Evolutionary conservation across 1,284 basidiomycete species (phyloP), one percentile per base, ranked within the genome.

Genomic region (Boletus semigastroideus): DNA sequence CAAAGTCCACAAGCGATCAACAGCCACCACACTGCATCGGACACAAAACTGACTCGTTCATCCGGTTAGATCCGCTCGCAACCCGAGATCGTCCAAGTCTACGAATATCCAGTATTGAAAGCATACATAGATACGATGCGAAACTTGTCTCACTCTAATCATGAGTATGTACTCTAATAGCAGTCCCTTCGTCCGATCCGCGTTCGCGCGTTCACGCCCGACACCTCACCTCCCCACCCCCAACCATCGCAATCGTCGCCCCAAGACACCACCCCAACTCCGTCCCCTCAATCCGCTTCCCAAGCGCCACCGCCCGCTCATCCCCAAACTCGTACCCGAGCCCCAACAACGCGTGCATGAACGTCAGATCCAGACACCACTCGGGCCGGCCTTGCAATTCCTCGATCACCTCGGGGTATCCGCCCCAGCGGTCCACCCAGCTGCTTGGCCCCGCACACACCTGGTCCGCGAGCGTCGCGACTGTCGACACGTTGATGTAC

Each of bases 221-320:
- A 66, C 80, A 82, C 59, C 60, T 80, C 51, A 87, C 62, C 60
- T 82, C 77, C 10, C 78, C 84, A 33, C 79, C 82, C 14, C 78
- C 79, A n/a, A 87, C 79, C 74, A 92, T 78, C 30, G 83, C 84
- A 61, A 94, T 80, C 50, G 86, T 86, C 13, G 93, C 94, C 17
- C 93, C 93, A 22, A 98, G 72, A 59, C 86, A 90, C 96, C 96
- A 99, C 9, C 97, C 96, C 51, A 99, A 74, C 80, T 98, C 97
- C 5, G 94, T 95, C 7, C 88, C 92, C 25, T 80, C 80, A 42
- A 99, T 80, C 79, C 91, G 86, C 79, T 98, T 98, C 62, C 86
- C 95, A 37, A 94, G 81, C 69, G 79, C 76, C 36, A 95, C 80
- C 58, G 84, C 78, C 56, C 91, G 72, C 36, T 74, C 76, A 37